Conservation (phyloP, 129 eudicot species). For the Heracleum sosnowskyi region DNA sequence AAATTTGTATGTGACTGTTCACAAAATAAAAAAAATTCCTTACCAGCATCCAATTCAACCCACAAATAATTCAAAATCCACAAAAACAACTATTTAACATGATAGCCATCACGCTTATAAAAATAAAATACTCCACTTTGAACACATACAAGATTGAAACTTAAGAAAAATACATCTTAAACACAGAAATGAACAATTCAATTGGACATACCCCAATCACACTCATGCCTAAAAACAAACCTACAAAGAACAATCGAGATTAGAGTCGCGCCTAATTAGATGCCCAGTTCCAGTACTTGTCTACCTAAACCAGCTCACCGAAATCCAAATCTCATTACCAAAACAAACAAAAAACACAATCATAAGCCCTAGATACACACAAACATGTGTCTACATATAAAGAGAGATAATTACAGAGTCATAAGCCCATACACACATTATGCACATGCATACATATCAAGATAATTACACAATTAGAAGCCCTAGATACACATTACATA, state of each 20-base stretch:
- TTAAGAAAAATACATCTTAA: not conserved
- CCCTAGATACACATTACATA: not conserved
- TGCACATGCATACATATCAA: too few relatives aligned
- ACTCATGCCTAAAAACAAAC: not conserved
- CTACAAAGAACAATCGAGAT: not conserved
- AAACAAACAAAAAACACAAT: too few relatives aligned
- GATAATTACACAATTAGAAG: not conserved
- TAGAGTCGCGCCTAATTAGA: not conserved
- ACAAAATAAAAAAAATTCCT: not conserved
- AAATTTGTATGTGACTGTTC: not conserved
- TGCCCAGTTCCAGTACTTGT: not conserved
- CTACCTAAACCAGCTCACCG: not conserved
- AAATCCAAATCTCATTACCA: not conserved
- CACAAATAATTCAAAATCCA: not conserved
- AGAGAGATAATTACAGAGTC: not conserved
- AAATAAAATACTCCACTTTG: not conserved
- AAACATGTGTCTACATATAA: too few relatives aligned
- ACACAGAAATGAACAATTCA: not conserved
- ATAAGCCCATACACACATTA: constrained; percentile 8
- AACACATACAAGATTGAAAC: not conserved
- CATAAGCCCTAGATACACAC: not conserved
- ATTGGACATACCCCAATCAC: not conserved
- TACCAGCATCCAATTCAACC: not conserved
- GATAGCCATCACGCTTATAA: not conserved
- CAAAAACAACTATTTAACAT: not conserved